Conservation (phyloP, 208 protist species). For the Leishmania tarentolae region DNA sequence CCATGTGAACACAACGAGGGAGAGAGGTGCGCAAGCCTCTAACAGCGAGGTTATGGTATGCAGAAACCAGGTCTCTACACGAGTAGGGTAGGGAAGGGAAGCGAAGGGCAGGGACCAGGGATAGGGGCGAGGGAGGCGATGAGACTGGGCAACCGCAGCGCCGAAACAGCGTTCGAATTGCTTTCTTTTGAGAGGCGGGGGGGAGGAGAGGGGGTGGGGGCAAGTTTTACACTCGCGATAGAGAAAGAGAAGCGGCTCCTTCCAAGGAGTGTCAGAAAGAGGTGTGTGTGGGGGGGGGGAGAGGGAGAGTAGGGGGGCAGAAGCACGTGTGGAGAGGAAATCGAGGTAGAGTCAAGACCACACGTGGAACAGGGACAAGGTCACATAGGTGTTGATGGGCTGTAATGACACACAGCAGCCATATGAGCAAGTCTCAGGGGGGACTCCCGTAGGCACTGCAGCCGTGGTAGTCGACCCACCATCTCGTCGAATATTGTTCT, state of each 20-base stretch:
- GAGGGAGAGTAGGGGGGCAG: too few species aligned
- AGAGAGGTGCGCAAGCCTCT: not conserved
- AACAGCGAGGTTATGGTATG: not conserved
- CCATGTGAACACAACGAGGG: not conserved
- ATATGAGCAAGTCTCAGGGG: not conserved
- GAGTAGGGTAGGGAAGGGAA: not conserved
- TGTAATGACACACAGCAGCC: not conserved
- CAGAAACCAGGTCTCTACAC: not conserved
- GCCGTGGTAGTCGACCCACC: not conserved
- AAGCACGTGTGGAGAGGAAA: not conserved
- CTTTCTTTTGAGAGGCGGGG: not conserved
- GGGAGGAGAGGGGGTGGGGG: not conserved
- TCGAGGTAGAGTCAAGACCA: not conserved
- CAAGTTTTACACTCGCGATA: too few species aligned
- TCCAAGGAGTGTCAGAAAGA: not conserved
- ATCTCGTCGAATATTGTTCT: not conserved
- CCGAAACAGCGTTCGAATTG: not conserved
- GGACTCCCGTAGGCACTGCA: not conserved
- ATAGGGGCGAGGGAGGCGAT: not conserved
- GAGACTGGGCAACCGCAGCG: not conserved
- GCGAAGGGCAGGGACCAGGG: not conserved
- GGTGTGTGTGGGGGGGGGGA: not conserved
- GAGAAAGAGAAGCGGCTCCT: not conserved
- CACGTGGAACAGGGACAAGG: not conserved
- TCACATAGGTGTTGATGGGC: not conserved